Evolutionary conservation across 2,329 filamentous ascomycete species (phyloP).

Genomic region (Botrytis tulipae): DNA sequence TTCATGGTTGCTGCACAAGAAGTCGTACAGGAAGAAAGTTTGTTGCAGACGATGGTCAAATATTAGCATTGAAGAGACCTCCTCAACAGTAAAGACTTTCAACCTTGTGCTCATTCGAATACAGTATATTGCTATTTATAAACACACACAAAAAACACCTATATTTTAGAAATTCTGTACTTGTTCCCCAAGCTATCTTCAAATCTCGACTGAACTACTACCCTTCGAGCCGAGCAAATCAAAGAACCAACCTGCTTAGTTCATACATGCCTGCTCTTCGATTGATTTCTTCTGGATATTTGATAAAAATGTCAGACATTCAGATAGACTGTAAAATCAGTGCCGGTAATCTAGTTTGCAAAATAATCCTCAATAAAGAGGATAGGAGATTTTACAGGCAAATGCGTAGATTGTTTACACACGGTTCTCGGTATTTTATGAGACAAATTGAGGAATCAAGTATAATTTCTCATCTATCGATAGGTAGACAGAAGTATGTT

Average conservation of each 20-base stretch:
- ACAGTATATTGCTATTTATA: not conserved
- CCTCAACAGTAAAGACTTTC: not conserved
- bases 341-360: no score
- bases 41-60: not conserved
- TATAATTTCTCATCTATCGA: no score
- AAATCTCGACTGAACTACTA: not conserved
- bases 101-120: rapidly evolving
- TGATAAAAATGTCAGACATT: not conserved
- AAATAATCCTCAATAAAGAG: no score
- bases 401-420: no score
- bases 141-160: not conserved
- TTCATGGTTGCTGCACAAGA: not conserved
- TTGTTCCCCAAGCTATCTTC: not conserved
- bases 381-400: no score
- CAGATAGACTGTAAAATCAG: not conserved
- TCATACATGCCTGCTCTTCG: not conserved
- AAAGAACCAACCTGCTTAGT: not conserved
- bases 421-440: no score
- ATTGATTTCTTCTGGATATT: not conserved
- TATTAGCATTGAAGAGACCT: rapidly evolving
- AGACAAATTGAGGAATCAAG: no score
- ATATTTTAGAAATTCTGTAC: not conserved
- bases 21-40: not conserved
- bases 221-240: not conserved
- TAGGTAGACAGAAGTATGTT: not conserved